These are phyloP conservation scores for Paspalum notatum DNA, from an alignment of 176 grass and related monocot genomes.

Conservation along the genomic window DNA sequence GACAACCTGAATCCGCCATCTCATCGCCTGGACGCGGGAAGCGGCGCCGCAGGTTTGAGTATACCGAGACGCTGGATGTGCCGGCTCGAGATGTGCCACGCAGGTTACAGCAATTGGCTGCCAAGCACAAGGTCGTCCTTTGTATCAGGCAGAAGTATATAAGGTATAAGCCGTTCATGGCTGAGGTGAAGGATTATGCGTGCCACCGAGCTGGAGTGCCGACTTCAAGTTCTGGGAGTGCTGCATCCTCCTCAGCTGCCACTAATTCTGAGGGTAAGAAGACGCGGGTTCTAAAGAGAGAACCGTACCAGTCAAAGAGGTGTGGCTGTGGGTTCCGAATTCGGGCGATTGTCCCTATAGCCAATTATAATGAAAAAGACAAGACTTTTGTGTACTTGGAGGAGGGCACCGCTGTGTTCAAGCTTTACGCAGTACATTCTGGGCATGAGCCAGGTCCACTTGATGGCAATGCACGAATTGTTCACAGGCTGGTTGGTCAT, in stretches of 20 bases:
- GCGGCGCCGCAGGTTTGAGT: slow-evolving; percentile 91
- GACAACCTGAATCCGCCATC: slow-evolving; percentile 48
- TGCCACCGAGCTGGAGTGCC: slow-evolving; percentile 95
- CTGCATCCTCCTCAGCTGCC: slow-evolving; percentile 36
- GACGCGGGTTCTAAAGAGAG: slow-evolving; percentile 75
- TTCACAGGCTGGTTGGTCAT: slow-evolving; percentile 89
- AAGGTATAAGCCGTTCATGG: slow-evolving; percentile 98
- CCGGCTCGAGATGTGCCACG: slow-evolving; percentile 87
- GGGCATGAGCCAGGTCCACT: slow-evolving; percentile 96
- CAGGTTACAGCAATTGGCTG: slow-evolving; percentile 83
- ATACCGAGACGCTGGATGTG: slow-evolving; percentile 89
- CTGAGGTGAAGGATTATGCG: slow-evolving; percentile 98
- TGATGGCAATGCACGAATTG: slow-evolving; percentile 95
- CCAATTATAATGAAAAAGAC: slow-evolving; percentile 97
- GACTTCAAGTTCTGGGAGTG: slow-evolving; percentile 48
- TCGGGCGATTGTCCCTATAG: slow-evolving; percentile 92
- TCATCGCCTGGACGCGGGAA: slow-evolving; percentile 56
- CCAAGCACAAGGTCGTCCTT: slow-evolving; percentile 95
- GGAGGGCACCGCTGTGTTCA: slow-evolving; percentile 94
- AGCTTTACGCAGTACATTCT: slow-evolving; percentile 90
- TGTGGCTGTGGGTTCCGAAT: slow-evolving; percentile 99
- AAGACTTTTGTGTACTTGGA: slow-evolving; percentile 97
- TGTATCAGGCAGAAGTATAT: slow-evolving; percentile 99
- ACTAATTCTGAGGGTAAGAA: slow-evolving; percentile 67
- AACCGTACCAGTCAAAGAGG: slow-evolving; percentile 96